Evolutionary conservation across 257 asterid species (phyloP).

Genomic region (Knoxia roxburghii): DNA sequence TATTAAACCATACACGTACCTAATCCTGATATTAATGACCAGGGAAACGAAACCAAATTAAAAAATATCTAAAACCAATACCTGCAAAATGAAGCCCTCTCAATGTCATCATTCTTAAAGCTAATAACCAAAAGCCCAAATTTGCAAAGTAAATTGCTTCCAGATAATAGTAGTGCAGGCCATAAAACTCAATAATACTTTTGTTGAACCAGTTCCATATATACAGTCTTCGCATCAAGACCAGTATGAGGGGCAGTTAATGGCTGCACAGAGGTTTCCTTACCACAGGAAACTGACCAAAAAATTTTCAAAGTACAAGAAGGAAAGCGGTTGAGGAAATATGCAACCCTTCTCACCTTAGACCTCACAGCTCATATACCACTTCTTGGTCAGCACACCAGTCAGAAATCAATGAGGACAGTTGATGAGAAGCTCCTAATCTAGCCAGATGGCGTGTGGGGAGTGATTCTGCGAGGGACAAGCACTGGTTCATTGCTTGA

Average conservation of each 20-base stretch:
- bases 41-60: conserved; percentile 30
- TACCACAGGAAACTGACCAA: conserved; percentile 27
- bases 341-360: conserved; percentile 14
- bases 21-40: conserved; percentile 17
- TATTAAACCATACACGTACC: conserved; percentile 16
- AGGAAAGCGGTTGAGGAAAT: conserved; percentile 26
- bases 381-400: conserved; percentile 28
- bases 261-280: conserved; percentile 22
- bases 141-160: conserved; percentile 31
- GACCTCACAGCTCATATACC: conserved; percentile 24
- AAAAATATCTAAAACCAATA: conserved; percentile 24
- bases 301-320: conserved; percentile 25
- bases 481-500: conserved; percentile 53
- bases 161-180: conserved; percentile 25
- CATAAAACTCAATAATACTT: conserved; percentile 30
- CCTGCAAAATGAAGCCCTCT: conserved; percentile 38
- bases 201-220: conserved; percentile 36
- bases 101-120: conserved; percentile 31
- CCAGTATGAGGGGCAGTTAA: conserved; percentile 27
- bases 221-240: conserved; percentile 36
- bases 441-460: conserved; percentile 44
- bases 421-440: not conserved
- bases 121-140: conserved; percentile 26
- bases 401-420: conserved; percentile 10
- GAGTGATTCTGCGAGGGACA: conserved; percentile 35